Evolutionary conservation across 2,329 filamentous ascomycete species (phyloP).

Genomic region (Oidium heveae): DNA sequence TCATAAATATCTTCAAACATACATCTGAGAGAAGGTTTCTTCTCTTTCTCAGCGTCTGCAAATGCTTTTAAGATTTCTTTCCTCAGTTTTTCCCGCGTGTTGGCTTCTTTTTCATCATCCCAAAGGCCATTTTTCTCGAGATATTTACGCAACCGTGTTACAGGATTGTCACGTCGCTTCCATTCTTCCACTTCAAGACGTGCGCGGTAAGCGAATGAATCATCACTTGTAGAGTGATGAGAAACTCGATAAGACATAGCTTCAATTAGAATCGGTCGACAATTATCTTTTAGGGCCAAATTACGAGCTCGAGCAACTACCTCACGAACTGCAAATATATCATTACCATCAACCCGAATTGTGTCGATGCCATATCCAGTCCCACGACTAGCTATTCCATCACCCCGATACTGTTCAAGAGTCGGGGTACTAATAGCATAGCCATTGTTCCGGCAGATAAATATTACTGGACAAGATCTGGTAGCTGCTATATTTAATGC

Average conservation of each 20-base stretch:
- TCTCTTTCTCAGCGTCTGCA: slow-evolving; percentile 55
- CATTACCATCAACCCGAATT: slow-evolving; percentile 80
- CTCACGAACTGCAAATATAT: slow-evolving; percentile 70
- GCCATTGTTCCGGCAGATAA: slow-evolving; percentile 82
- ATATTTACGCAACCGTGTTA: slow-evolving; percentile 69
- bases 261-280: slow-evolving; percentile 57
- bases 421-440: slow-evolving; percentile 81
- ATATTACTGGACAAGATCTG: slow-evolving; percentile 62
- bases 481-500: slow-evolving; percentile 81
- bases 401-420: slow-evolving; percentile 71
- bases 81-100: slow-evolving; percentile 35
- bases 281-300: slow-evolving; percentile 19
- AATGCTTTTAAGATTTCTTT: slow-evolving; percentile 69
- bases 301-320: slow-evolving; percentile 60
- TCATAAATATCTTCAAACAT: slow-evolving; percentile 86
- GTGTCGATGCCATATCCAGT: slow-evolving; percentile 88
- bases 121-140: slow-evolving; percentile 63
- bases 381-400: slow-evolving; percentile 69
- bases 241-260: slow-evolving; percentile 97
- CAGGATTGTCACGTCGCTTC: slow-evolving; percentile 74
- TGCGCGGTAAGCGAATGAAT: slow-evolving; percentile 88
- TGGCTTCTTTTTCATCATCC: slow-evolving; percentile 63
- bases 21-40: slow-evolving; percentile 43
- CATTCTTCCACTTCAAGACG: slow-evolving; percentile 85
- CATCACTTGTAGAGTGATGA: slow-evolving; percentile 89